phyloP scores from a whole-genome alignment of 371 early-diverging fungal species.

The Actinomortierella wolfii region DNA sequence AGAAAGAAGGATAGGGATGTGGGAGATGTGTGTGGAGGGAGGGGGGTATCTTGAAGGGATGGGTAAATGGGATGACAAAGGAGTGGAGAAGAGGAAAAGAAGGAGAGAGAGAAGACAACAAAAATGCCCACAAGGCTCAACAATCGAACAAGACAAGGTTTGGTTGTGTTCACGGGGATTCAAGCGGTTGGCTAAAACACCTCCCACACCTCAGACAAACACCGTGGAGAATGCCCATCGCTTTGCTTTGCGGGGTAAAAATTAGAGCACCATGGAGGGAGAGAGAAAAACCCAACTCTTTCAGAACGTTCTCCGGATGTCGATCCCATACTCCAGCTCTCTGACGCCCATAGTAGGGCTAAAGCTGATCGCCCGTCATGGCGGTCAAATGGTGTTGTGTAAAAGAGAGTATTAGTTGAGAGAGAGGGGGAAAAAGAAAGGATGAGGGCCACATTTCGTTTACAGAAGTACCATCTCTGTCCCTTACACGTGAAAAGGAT shows the following conservation, averaged over 20 bases:
- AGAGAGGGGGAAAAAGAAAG: no score
- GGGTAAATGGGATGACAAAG: neutral
- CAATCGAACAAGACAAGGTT: no score
- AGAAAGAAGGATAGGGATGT: constrained; percentile 21
- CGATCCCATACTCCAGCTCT: neutral
- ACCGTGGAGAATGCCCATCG: no score
- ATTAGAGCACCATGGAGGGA: neutral
- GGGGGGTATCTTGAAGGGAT: neutral
- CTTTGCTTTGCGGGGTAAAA: no score
- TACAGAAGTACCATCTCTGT: no score
- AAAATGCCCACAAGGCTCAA: no score
- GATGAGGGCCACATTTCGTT: no score
- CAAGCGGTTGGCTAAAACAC: no score
- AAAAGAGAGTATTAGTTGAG: no score
- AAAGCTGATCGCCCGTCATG: neutral
- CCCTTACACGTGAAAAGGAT: no score
- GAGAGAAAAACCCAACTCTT: neutral
- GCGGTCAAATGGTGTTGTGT: neutral
- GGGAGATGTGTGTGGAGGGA: neutral
- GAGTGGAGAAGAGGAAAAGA: neutral
- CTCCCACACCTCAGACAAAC: no score
- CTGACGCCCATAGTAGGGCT: neutral
- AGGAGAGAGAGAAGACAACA: neutral
- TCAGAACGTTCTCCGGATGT: neutral
- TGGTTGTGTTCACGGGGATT: no score